Base-by-base conservation (phyloP, 1,139 yeast genomes). In the Yamadazyma triangularis region DNA sequence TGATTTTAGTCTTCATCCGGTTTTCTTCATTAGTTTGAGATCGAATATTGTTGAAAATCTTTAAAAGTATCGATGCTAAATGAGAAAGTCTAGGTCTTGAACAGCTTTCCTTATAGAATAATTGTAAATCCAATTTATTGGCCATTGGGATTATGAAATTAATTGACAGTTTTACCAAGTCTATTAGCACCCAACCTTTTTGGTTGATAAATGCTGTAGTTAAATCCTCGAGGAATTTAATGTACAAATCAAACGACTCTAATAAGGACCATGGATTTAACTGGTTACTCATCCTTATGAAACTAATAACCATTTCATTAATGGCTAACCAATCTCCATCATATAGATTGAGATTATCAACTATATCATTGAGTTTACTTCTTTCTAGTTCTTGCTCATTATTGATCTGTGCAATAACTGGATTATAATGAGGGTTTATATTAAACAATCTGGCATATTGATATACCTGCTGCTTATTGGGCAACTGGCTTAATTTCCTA, bases 21-120 rank as follows among this genome's bases (percentile, higher is more conserved):
- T 61, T 61, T 4, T 68, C 58, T 32, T 71, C 78, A 18, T 38
- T 41, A 2, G 38, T 32, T 43, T 79, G 85, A 8, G 77, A 73
- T 35, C 89, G 57, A 13, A 79, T 70, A 31, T 77, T 70, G 48
- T 82, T 82, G 56, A 82, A 77, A 23, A 79, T 61, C 43, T 76
- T 77, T 34, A 82, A 58, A 13, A 82, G 51, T 2, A 78, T 52
- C 8, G 80, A 62, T 0, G 89, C 80, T 26, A 79, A 51, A 45
- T 69, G 73, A 8, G 76, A 64, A 16, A 76, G 50, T 26, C 85
- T 50, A 7, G 78, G 75, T 40, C 58, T 62, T 14, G 58, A 53
- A 27, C 65, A 60, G 42, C 46, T 53, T 50, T 59, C 76, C 49
- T 45, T 61, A 43, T 40, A 48, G 51, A 65, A 69, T 37, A 67